phyloP scores from a whole-genome alignment of 768 basidiomycete genomes.

The Amanita phalloides region DNA sequence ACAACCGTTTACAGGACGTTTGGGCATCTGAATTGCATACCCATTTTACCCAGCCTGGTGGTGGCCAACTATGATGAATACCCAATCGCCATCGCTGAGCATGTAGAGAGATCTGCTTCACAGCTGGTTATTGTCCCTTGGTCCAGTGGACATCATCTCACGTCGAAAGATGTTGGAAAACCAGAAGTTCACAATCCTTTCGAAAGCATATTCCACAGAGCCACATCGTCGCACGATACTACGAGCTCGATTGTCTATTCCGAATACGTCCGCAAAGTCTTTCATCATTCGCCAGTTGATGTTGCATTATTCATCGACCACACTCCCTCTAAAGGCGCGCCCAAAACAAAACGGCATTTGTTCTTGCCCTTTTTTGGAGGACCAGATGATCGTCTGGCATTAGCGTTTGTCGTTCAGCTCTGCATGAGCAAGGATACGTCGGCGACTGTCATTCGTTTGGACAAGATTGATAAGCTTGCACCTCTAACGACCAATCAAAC shows the following conservation, averaged over 20 bases:
- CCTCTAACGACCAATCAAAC: constrained; percentile 1
- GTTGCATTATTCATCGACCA: constrained; percentile 85
- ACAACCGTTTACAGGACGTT: constrained; percentile 71
- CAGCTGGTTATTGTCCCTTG: constrained; percentile 84
- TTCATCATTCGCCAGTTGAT: constrained; percentile 58
- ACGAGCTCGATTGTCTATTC: constrained; percentile 54
- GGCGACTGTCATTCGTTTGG: constrained; percentile 67
- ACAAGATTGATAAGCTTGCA: constrained; percentile 26
- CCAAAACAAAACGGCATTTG: constrained; percentile 39
- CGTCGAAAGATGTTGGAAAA: constrained; percentile 7
- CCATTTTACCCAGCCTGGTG: constrained; percentile 58
- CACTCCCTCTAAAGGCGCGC: constrained; percentile 18
- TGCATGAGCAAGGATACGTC: constrained; percentile 43
- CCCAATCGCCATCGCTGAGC: constrained; percentile 49
- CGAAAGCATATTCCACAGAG: constrained; percentile 63
- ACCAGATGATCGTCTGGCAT: constrained; percentile 81
- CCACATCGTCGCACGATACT: constrained; percentile 36
- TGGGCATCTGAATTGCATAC: constrained; percentile 55
- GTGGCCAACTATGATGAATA: constrained; percentile 74
- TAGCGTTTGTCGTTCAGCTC: constrained; percentile 78
- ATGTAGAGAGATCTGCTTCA: constrained; percentile 42
- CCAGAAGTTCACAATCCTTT: constrained; percentile 52
- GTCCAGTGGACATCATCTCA: constrained; percentile 35
- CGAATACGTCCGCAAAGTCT: constrained; percentile 78
- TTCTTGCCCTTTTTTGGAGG: constrained; percentile 92